A percentile compares a stretch with the other conserved stretches of the same genome.
Conservation (phyloP, 352 stramenopile species). For the Phytophthora brassicae region DNA sequence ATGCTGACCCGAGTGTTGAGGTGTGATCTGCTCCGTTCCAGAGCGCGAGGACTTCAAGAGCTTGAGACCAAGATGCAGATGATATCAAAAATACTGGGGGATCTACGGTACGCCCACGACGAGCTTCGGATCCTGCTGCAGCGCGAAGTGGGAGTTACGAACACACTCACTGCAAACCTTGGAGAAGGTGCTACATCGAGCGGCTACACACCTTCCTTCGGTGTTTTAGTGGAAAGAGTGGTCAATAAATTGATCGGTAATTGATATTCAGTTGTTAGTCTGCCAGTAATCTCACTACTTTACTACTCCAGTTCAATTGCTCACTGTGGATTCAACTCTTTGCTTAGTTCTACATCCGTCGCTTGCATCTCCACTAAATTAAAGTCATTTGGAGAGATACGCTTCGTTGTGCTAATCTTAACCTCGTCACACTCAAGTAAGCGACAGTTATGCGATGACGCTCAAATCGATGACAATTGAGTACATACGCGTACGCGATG, state of each 20-base stretch:
- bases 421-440: background rate
- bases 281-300: background rate
- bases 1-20: background rate
- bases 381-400: background rate
- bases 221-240: too few species aligned
- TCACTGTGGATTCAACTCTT: background rate
- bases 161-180: too few species aligned
- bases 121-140: too few species aligned
- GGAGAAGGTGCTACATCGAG: too few species aligned
- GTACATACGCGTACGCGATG: background rate
- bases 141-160: too few species aligned
- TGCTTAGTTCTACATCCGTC: background rate
- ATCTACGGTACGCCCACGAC: background rate
- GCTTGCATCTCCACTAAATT: background rate
- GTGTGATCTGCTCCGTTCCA: too few species aligned
- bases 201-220: too few species aligned
- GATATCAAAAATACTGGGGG: background rate
- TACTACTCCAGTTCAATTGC: background rate
- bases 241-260: too few species aligned
- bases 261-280: background rate
- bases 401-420: slow-evolving; percentile 3
- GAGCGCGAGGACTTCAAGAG: too few species aligned
- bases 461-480: background rate
- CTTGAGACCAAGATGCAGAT: slow-evolving; percentile 2
- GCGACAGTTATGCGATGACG: slow-evolving; percentile 1